Conservation (phyloP, 306 rosid genomes). For the Prunus armeniaca region DNA sequence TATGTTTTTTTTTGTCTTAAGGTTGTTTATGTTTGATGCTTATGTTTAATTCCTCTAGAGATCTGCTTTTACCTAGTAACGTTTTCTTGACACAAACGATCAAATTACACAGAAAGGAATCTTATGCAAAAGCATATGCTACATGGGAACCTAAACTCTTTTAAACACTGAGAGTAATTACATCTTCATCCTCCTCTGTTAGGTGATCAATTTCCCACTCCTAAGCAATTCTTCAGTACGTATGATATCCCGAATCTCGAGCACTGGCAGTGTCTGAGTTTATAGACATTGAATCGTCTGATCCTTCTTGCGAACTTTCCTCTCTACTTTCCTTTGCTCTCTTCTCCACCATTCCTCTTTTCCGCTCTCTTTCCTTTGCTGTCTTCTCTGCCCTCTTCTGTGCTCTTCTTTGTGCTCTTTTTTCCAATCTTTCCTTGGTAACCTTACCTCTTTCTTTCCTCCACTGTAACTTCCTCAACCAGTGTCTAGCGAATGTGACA, state of each 20-base stretch:
- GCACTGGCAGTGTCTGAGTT: not conserved
- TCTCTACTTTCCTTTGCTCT: slow-evolving; percentile 24
- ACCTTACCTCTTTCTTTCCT: slow-evolving; percentile 27
- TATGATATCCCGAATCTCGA: not conserved
- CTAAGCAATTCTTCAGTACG: not conserved
- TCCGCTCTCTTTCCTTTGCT: not conserved
- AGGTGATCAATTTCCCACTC: not conserved
- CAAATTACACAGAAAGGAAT: not conserved
- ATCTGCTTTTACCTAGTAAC: not conserved
- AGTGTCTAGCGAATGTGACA: slow-evolving; percentile 45
- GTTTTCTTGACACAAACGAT: not conserved
- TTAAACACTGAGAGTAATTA: not conserved
- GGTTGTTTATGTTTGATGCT: not conserved
- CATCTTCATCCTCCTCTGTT: not conserved
- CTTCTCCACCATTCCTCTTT: not conserved
- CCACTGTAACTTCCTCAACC: slow-evolving; percentile 46
- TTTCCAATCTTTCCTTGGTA: not conserved
- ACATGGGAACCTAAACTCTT: not conserved
- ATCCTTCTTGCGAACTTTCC: not conserved
- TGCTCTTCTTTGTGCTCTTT: not conserved
- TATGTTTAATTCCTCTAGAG: not conserved
- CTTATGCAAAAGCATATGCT: too few species aligned
- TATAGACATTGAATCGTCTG: not conserved
- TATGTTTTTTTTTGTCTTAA: not conserved
- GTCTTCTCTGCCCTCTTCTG: not conserved